Percentiles rank a stretch among this genome's conserved stretches.
These are phyloP conservation scores for Flaveria brownii DNA, from an alignment of 129 eudicot genomes.

Conservation along the genomic window DNA sequence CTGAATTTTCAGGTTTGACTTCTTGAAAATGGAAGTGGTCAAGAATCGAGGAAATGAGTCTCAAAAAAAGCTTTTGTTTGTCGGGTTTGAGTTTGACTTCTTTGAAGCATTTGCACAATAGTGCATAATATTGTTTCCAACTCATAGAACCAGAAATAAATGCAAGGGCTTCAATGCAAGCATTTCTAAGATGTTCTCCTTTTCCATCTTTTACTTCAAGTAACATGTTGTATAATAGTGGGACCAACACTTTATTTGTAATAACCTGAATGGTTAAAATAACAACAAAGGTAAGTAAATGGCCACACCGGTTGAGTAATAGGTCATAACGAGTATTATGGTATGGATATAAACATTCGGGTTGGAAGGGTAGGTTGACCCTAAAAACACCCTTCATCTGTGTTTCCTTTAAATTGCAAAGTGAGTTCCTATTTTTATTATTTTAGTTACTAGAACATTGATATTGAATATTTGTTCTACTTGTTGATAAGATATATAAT, in stretches of 20 bases:
- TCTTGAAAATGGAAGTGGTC: slow-evolving; percentile 66
- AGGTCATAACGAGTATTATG: neutral
- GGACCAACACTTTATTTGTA: slow-evolving; percentile 61
- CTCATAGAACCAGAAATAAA: slow-evolving; percentile 65
- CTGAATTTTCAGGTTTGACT: slow-evolving; percentile 22
- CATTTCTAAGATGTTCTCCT: slow-evolving; percentile 70
- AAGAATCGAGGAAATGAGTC: slow-evolving; percentile 65
- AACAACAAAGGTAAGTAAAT: neutral
- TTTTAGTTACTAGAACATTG: no score
- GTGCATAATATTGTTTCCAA: slow-evolving; percentile 67
- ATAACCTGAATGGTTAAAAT: slow-evolving; percentile 47
- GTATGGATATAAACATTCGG: neutral
- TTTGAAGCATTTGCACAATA: slow-evolving; percentile 64
- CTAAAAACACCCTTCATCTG: neutral
- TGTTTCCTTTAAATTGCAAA: neutral
- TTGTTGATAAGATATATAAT: neutral
- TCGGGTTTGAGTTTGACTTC: slow-evolving; percentile 62
- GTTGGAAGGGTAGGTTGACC: neutral
- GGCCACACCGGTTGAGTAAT: neutral
- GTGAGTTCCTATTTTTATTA: no score
- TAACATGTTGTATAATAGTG: slow-evolving; percentile 69
- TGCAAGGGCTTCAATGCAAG: slow-evolving; percentile 73
- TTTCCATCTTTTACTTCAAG: slow-evolving; percentile 68
- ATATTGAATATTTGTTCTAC: neutral
- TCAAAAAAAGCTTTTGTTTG: slow-evolving; percentile 64